These are phyloP conservation scores for Cryptosporidium parvum DNA, from an alignment of 169 alveolate genomes.

Conservation along the genomic window DNA sequence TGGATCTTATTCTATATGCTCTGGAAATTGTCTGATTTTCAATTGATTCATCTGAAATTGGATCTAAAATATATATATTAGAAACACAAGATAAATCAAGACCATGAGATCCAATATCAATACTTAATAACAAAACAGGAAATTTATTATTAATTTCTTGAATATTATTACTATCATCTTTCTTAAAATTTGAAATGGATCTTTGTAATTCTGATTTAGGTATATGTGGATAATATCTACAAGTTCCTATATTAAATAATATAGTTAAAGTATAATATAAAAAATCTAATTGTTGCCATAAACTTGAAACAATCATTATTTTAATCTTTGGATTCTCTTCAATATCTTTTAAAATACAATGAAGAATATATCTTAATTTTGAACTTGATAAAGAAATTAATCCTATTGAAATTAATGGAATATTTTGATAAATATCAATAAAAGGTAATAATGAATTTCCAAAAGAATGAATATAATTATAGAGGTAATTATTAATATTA, in stretches of 20 bases:
- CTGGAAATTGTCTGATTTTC: slow-evolving; percentile 66
- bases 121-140: slow-evolving; percentile 28
- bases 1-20: slow-evolving; percentile 57
- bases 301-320: slow-evolving; percentile 63
- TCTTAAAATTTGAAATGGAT: slow-evolving; percentile 38
- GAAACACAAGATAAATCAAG: slow-evolving; percentile 58
- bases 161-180: not conserved
- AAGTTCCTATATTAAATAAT: slow-evolving; percentile 33
- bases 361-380: slow-evolving; percentile 41
- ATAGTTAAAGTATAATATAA: slow-evolving; percentile 46
- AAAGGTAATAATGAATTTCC: not conserved
- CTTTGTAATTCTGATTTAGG: slow-evolving; percentile 27
- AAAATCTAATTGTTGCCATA: slow-evolving; percentile 70
- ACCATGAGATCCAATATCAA: slow-evolving; percentile 71
- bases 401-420: slow-evolving; percentile 40
- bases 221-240: slow-evolving; percentile 63
- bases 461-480: slow-evolving; percentile 7
- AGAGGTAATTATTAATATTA: slow-evolving; percentile 30
- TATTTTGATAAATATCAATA: slow-evolving; percentile 9
- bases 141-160: not conserved
- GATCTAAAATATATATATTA: slow-evolving; percentile 43
- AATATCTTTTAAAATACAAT: slow-evolving; percentile 29
- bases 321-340: slow-evolving; percentile 22
- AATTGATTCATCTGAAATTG: slow-evolving; percentile 56
- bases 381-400: slow-evolving; percentile 66